These are phyloP conservation scores for Silene noctiflora DNA, from an alignment of 179 eudicot genomes.

Conservation along the genomic window DNA sequence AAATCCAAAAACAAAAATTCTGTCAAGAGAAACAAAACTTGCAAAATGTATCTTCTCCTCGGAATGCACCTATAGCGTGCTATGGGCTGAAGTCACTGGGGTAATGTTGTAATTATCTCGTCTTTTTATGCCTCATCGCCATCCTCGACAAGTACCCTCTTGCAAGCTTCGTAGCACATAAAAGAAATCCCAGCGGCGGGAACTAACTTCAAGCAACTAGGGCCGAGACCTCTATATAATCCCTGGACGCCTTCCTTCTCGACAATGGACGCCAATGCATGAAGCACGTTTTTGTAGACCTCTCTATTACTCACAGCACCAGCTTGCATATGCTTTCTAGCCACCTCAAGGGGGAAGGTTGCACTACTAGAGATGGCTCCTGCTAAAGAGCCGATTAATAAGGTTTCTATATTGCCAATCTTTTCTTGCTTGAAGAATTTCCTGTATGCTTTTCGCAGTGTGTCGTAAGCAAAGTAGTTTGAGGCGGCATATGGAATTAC, in stretches of 20 bases:
- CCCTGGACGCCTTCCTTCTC: slow-evolving; percentile 71
- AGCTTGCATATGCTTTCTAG: slow-evolving; percentile 86
- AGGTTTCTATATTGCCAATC: slow-evolving; percentile 68
- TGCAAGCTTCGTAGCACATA: slow-evolving; percentile 93
- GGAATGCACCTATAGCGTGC: not conserved
- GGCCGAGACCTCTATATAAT: slow-evolving; percentile 72
- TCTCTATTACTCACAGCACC: slow-evolving; percentile 71
- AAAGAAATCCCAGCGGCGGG: slow-evolving; percentile 95
- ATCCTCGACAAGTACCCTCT: slow-evolving; percentile 70
- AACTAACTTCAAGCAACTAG: slow-evolving; percentile 72
- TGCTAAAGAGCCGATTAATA: slow-evolving; percentile 76
- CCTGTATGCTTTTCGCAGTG: slow-evolving; percentile 56
- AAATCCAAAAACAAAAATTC: slow-evolving; percentile 2
- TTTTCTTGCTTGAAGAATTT: slow-evolving; percentile 50
- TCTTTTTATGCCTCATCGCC: slow-evolving; percentile 49
- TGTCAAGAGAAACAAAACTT: slow-evolving; percentile 10
- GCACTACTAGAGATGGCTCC: slow-evolving; percentile 83
- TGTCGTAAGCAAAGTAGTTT: slow-evolving; percentile 77
- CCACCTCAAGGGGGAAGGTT: slow-evolving; percentile 85
- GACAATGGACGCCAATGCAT: slow-evolving; percentile 61
- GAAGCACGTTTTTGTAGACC: slow-evolving; percentile 67
- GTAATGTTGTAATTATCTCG: not conserved
- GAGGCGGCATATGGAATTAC: slow-evolving; percentile 89
- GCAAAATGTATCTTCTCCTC: slow-evolving; percentile 11
- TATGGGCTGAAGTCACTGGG: not conserved